Base-by-base conservation (phyloP, 495 filamentous ascomycete genomes). In the Choiromyces venosus region DNA sequence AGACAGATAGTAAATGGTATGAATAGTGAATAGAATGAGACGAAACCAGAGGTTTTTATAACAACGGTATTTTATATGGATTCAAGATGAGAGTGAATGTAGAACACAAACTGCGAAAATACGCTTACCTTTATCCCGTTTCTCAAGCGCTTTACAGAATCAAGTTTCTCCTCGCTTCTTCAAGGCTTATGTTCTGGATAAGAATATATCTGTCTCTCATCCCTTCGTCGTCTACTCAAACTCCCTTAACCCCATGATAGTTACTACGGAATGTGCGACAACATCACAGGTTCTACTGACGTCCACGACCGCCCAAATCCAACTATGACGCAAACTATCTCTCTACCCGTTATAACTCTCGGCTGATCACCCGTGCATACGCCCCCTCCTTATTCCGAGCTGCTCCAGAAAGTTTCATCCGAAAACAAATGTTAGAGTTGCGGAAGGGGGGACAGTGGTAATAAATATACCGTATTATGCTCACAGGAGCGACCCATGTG, bases 241-340 rank as follows among this genome's bases (percentile, higher is more conserved):
- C n/a, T 56, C n/a, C n/a, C 25, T 33, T 29, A 33, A 18, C 25
- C 52, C 52, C 25, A 61, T 61, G 52, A 61, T 61, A 5, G 52
- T n/a, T 61, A 29, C 52, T 10, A 33, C 10, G 18, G 52, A 61
- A 61, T 61, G 12, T 16, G 52, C 10, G 18, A 61, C 9, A 33
- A 29, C 52, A 61, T 61, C 52, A 61, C 52, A 61, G 52, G 52
- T 61, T 33, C 52, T 33, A 18, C 52, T 7, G 14, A 61, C 25
- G 25, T 61, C 52, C 52, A 33, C n/a, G n/a, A n/a, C 52, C 4
- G 12, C 25, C 25, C 52, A 33, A 61, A 61, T 12, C 52, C 25
- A 61, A 61, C 52, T 61, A 61, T 61, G 52, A 61, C 52, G 52
- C 52, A 61, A 61, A 12, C 52, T 61, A 33, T 33, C 52, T 61